Evolutionary conservation across 192 early-diverging fungal genomes (phyloP).

Genomic region (Allomyces macrogynus): DNA sequence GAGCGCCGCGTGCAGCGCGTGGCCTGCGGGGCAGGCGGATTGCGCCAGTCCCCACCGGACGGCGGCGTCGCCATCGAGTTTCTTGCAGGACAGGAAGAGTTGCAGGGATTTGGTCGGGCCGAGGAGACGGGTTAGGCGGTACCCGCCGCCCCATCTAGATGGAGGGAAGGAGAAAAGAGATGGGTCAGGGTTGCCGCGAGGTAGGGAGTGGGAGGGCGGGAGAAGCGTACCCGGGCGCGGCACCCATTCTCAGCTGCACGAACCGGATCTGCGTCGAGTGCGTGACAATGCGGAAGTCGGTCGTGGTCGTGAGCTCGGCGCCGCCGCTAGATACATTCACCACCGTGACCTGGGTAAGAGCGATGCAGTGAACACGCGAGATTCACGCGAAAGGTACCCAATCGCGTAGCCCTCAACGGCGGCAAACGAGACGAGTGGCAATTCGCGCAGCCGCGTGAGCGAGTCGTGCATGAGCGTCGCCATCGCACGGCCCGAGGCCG

Average conservation of each 20-base stretch:
- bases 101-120: not conserved
- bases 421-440: conserved; percentile 37
- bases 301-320: conserved; percentile 35
- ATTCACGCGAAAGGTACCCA: conserved; percentile 13
- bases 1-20: not conserved
- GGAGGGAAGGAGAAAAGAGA: too few species aligned
- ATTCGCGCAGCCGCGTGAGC: conserved; percentile 21
- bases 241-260: conserved; percentile 37
- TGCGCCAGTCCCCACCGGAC: not conserved
- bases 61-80: not conserved
- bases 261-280: conserved; percentile 24
- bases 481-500: conserved; percentile 19
- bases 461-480: conserved; percentile 38
- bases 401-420: conserved; percentile 38
- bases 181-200: too few species aligned
- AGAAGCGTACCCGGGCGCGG: conserved; percentile 22
- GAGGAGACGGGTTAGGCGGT: not conserved
- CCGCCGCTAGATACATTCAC: too few species aligned
- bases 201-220: too few species aligned
- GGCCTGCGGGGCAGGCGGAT: not conserved
- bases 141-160: not conserved
- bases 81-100: not conserved
- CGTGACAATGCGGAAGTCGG: conserved; percentile 31
- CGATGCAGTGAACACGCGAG: too few species aligned
- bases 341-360: too few species aligned